Percentiles rank a stretch among this genome's conserved stretches.
Conservation (phyloP, 176 grass and related monocot species). For the Musa beccarii region DNA sequence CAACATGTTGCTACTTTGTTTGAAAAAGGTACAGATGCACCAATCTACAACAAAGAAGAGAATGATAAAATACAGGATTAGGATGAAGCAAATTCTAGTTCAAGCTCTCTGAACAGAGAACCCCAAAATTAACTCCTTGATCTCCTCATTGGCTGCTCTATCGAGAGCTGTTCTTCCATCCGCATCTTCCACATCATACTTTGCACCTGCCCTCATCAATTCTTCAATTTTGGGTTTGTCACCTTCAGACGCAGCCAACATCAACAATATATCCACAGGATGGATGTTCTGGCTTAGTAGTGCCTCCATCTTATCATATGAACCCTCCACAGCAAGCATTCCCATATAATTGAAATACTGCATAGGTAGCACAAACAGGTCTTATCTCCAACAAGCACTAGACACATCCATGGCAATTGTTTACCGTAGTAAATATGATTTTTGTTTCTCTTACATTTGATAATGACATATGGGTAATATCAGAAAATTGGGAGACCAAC, state of each 20-base stretch:
- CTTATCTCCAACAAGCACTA: not conserved
- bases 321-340: constrained; percentile 97
- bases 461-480: too few relatives aligned
- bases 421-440: too few relatives aligned
- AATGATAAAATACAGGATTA: not conserved
- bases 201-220: constrained; percentile 68
- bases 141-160: constrained; percentile 44
- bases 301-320: constrained; percentile 98
- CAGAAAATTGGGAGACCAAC: too few relatives aligned
- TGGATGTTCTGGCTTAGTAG: constrained; percentile 76
- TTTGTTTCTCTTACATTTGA: too few relatives aligned
- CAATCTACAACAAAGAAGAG: not conserved
- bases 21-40: not conserved
- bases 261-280: constrained; percentile 88
- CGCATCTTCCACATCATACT: constrained; percentile 68
- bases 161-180: constrained; percentile 80
- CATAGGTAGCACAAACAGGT: not conserved
- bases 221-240: constrained; percentile 96
- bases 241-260: constrained; percentile 74
- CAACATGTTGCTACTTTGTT: not conserved
- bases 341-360: constrained; percentile 99
- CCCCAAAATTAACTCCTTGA: constrained; percentile 58
- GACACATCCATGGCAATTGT: too few relatives aligned
- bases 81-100: not conserved
- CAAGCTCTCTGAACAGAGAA: constrained; percentile 41